Conservation (phyloP, 2,329 filamentous ascomycete species). For the Sarocladium brachiariae region DNA sequence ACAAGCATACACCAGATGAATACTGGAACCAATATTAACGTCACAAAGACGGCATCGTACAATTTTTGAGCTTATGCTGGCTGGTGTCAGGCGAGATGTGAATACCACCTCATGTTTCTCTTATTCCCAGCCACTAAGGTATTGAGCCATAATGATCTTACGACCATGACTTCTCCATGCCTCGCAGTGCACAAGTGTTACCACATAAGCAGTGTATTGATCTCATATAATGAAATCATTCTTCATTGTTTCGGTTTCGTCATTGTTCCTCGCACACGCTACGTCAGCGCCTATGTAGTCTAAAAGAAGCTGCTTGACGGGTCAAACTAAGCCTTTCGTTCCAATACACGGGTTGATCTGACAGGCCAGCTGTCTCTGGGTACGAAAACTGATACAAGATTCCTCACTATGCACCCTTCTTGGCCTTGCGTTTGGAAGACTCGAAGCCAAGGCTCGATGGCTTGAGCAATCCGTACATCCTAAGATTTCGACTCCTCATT, state of each 20-base stretch:
- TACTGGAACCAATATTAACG: slow-evolving; percentile 1
- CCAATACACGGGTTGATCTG: too few species aligned
- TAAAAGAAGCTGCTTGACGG: neutral
- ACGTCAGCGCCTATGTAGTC: too few species aligned
- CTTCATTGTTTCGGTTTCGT: neutral
- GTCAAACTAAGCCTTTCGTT: too few species aligned
- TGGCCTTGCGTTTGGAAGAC: neutral
- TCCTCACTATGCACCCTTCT: neutral
- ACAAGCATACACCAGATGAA: neutral
- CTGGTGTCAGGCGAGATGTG: neutral
- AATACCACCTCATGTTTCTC: neutral
- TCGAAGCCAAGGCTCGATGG: neutral
- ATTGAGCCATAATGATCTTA: neutral
- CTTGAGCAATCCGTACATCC: neutral
- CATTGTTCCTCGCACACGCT: neutral
- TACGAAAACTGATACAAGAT: too few species aligned
- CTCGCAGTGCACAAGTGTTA: too few species aligned
- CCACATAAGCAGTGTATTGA: too few species aligned
- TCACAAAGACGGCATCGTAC: neutral
- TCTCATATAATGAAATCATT: too few species aligned
- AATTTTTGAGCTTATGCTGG: neutral
- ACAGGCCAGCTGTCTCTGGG: too few species aligned
- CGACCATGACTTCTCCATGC: too few species aligned
- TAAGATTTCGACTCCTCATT: too few species aligned
- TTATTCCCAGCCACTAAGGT: too few species aligned